phyloP scores from a whole-genome alignment of 2,329 filamentous ascomycete genomes.

The Fusarium sp. region DNA sequence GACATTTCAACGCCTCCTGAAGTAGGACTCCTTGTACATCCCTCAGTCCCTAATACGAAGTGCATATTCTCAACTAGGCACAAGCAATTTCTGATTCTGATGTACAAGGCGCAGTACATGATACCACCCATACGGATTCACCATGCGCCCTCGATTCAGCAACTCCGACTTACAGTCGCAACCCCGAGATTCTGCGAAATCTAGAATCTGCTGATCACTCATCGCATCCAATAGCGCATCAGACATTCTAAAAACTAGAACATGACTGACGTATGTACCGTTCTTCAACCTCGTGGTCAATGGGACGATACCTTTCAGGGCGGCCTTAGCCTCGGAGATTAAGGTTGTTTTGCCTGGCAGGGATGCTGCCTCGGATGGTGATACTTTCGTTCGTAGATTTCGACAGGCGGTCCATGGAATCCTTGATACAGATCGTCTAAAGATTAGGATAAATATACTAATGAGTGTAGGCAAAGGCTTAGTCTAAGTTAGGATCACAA shows the following conservation, averaged over 20 bases:
- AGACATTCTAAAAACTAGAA: slow-evolving; percentile 2
- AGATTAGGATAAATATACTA: too few species aligned
- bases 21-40: background rate
- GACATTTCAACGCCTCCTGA: background rate
- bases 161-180: background rate
- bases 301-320: background rate
- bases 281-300: background rate
- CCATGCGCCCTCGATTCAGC: slow-evolving; percentile 1
- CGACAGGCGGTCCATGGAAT: too few species aligned
- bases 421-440: too few species aligned
- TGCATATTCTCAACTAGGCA: background rate
- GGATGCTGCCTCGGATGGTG: background rate
- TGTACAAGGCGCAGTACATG: slow-evolving; percentile 1
- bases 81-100: background rate
- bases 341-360: background rate
- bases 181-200: slow-evolving; percentile 15
- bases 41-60: background rate
- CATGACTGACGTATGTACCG: slow-evolving; percentile 4
- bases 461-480: too few species aligned
- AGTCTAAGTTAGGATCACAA: too few species aligned
- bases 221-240: slow-evolving; percentile 1
- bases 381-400: too few species aligned
- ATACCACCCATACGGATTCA: slow-evolving; percentile 19
- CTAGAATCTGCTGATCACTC: slow-evolving; percentile 29
- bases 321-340: background rate